Evolutionary conservation across 2,329 filamentous ascomycete genomes (phyloP).

Genomic region (Colletotrichum tropicicola): DNA sequence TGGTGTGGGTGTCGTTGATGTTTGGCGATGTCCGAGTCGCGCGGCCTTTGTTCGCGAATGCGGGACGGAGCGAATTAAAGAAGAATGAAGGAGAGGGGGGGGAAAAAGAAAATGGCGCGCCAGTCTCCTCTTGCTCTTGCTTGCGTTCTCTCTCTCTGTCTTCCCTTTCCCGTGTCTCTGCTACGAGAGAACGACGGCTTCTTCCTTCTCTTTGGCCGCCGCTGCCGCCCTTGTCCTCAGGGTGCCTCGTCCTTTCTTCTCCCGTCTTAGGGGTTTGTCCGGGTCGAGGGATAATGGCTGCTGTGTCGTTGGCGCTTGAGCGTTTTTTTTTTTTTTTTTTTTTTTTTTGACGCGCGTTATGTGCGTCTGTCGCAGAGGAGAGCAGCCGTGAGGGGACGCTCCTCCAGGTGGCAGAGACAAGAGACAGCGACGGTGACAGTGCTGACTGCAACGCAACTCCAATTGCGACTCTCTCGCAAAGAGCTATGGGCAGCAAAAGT

Average conservation of each 20-base stretch:
- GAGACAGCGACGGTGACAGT: too few species aligned
- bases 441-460: conserved; percentile 12
- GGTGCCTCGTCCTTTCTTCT: background rate
- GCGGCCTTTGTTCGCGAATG: background rate
- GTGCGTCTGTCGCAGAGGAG: conserved; percentile 47
- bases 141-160: background rate
- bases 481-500: too few species aligned
- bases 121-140: too few species aligned
- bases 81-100: background rate
- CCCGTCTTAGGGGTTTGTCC: conserved; percentile 19
- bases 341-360: conserved; percentile 55
- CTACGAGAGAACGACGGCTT: background rate
- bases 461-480: too few species aligned
- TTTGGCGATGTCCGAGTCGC: background rate
- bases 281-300: conserved; percentile 29
- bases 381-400: conserved; percentile 23
- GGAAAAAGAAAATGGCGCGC: background rate
- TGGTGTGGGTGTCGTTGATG: background rate
- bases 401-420: conserved; percentile 2
- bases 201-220: background rate
- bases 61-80: background rate
- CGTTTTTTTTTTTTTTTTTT: conserved; percentile 45
- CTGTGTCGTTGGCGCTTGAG: conserved; percentile 45
- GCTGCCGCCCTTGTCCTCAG: background rate
- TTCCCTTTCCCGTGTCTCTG: background rate